These are phyloP conservation scores for Cucurbita pepo DNA, from an alignment of 306 rosid genomes.

Conservation along the genomic window DNA sequence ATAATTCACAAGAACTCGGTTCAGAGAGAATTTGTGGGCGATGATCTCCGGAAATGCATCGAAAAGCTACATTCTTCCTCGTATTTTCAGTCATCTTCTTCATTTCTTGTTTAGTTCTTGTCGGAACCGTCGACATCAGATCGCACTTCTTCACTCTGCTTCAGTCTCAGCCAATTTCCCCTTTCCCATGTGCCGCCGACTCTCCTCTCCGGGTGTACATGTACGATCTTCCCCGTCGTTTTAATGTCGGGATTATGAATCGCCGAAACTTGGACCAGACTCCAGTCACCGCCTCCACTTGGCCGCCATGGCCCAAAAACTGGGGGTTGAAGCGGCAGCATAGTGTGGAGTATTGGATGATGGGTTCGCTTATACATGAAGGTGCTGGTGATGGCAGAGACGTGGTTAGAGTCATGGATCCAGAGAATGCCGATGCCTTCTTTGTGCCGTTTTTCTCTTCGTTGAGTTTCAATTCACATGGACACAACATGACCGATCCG, in stretches of 20 bases:
- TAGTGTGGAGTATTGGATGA: conserved; percentile 96
- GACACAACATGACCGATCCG: conserved; percentile 83
- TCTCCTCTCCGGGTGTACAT: conserved; percentile 54
- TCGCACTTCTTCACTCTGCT: conserved; percentile 51
- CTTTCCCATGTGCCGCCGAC: conserved; percentile 18
- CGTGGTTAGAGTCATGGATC: conserved; percentile 70
- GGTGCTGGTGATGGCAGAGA: conserved; percentile 27
- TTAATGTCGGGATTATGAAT: conserved; percentile 63
- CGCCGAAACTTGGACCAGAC: conserved; percentile 29
- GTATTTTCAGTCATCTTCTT: conserved; percentile 31
- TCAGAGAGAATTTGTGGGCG: not conserved
- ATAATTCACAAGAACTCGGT: not conserved
- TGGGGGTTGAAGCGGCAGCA: conserved; percentile 81
- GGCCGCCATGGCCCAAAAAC: conserved; percentile 70
- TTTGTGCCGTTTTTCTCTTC: conserved; percentile 93
- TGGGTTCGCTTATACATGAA: conserved; percentile 63
- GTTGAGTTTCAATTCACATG: conserved; percentile 74
- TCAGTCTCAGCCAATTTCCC: conserved; percentile 14
- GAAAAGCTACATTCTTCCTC: conserved; percentile 32
- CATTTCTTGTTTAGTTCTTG: conserved; percentile 44
- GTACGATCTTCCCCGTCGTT: conserved; percentile 94
- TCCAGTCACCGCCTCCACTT: conserved; percentile 39
- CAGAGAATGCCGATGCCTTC: conserved; percentile 67
- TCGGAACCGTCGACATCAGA: conserved; percentile 45
- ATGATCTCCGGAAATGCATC: conserved; percentile 25